Evolutionary conservation across 2,329 filamentous ascomycete genomes (phyloP).

Genomic region (Coniochaeta sp.): DNA sequence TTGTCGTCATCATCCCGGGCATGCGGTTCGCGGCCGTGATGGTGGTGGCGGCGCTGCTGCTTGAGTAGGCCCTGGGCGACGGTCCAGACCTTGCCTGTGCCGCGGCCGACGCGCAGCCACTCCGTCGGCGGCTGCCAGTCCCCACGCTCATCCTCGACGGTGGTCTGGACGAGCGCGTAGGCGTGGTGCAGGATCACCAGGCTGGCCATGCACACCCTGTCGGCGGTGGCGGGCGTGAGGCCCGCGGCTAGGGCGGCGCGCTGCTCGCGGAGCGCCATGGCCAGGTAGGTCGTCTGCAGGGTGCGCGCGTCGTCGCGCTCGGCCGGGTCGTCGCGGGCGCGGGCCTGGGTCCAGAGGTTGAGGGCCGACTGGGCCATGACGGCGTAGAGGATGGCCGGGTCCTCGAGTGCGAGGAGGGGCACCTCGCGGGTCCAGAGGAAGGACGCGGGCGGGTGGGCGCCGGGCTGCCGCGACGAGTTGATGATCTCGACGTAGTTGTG

Average conservation of each 20-base stretch:
- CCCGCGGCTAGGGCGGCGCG: slow-evolving; percentile 25
- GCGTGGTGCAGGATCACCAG: slow-evolving; percentile 27
- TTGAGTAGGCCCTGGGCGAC: slow-evolving; percentile 15
- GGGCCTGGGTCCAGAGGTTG: slow-evolving; percentile 20
- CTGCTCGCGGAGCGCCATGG: slow-evolving; percentile 27
- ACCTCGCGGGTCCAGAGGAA: slow-evolving; percentile 24
- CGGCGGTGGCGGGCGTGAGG: slow-evolving; percentile 20
- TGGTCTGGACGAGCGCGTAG: slow-evolving; percentile 27
- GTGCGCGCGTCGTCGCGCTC: slow-evolving; percentile 10
- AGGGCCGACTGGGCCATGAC: slow-evolving; percentile 28
- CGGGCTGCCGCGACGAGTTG: neutral
- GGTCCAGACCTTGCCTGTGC: slow-evolving; percentile 23
- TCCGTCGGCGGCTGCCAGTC: slow-evolving; percentile 31
- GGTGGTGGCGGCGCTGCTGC: neutral
- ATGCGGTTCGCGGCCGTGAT: neutral
- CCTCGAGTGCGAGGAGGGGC: slow-evolving; percentile 22
- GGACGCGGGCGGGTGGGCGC: neutral
- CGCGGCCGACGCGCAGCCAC: slow-evolving; percentile 27
- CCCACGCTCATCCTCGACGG: slow-evolving; percentile 11
- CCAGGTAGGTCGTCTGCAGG: slow-evolving; percentile 27
- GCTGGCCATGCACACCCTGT: slow-evolving; percentile 26
- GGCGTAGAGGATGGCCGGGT: slow-evolving; percentile 25
- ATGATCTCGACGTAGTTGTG: slow-evolving; percentile 21
- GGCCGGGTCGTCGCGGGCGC: slow-evolving; percentile 5
- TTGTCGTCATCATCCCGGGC: too few species aligned